Evolutionary conservation across 768 basidiomycete genomes (phyloP), one percentile per base, ranked within the genome.

Genomic region (Rhodotorula taiwanensis): DNA sequence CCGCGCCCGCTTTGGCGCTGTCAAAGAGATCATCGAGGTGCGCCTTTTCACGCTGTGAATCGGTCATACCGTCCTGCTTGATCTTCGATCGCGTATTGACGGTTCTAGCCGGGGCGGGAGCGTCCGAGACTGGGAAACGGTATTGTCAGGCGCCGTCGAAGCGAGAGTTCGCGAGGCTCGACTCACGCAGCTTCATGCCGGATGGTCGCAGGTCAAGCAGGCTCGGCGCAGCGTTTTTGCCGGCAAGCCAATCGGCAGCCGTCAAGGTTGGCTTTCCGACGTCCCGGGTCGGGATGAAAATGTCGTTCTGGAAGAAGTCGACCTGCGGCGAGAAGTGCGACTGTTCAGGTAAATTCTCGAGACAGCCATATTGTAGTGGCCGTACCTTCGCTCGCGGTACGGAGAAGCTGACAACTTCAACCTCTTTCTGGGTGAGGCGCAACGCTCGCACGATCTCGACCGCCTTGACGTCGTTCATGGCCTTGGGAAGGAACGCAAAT

Each of bases 291-390:
- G 66, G 66, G 16, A 73, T 58, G 50, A 71, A 78, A 48, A 78
- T 74, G 58, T 78, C 77, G 62, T 78, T 74, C 56, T 77, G 77
- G 74, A 76, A 77, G 69, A 71, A 75, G 13, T 76, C 75, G 49
- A 73, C 72, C 74, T 76, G 20, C 15, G 27, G 25, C 27, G 49
- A 10, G 28, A 39, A 39, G n/a, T 47, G 5, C 4, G 25, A 10
- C 6, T 10, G 36, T 14, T 30, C 53, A 41, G 11, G 34, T 52
- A 15, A 34, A 41, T 15, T 34, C 11, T 2, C 25, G 18, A 14
- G 28, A 42, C 7, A 4, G 27, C 5, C 20, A 20, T 43, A 25
- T 6, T 5, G 43, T 15, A 8, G 44, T 20, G 18, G 41, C 27
- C 45, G n/a, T 18, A 44, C 41, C 54, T 58, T 60, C 6, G 53